Evolutionary conservation across 176 grass and related monocot species (phyloP).

Genomic region (Eleusine coracana): DNA sequence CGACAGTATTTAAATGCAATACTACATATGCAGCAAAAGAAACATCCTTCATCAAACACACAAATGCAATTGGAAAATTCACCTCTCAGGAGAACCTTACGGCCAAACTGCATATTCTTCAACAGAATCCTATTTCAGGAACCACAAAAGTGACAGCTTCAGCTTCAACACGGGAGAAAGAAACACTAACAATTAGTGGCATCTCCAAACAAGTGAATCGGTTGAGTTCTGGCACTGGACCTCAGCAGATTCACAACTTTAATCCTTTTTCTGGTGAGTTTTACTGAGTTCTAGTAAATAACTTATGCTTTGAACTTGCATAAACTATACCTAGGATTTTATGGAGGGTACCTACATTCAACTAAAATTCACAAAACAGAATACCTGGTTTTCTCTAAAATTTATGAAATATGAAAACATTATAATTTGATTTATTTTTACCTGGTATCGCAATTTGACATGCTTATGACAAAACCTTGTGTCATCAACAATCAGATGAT

Average conservation of each 20-base stretch:
- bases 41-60: slow-evolving; percentile 18
- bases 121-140: slow-evolving; percentile 25
- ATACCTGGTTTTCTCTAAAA: neutral
- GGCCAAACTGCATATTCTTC: slow-evolving; percentile 27
- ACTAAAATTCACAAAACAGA: neutral
- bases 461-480: slow-evolving; percentile 16
- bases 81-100: slow-evolving; percentile 30
- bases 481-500: slow-evolving; percentile 50
- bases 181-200: slow-evolving; percentile 60
- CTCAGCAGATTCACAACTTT: slow-evolving; percentile 54
- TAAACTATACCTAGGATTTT: neutral
- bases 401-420: neutral
- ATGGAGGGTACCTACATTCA: neutral
- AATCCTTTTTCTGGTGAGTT: slow-evolving; percentile 62
- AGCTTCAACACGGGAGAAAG: slow-evolving; percentile 55
- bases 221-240: slow-evolving; percentile 40
- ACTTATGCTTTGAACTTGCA: slow-evolving; percentile 1
- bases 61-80: slow-evolving; percentile 20
- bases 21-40: slow-evolving; percentile 19
- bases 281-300: slow-evolving; percentile 5
- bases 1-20: slow-evolving; percentile 9
- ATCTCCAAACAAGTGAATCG: slow-evolving; percentile 61
- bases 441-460: neutral
- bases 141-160: slow-evolving; percentile 41
- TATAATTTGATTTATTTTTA: neutral